Evolutionary conservation across 2,329 filamentous ascomycete species (phyloP).

Genomic region (Phyllosticta citrichinensis): DNA sequence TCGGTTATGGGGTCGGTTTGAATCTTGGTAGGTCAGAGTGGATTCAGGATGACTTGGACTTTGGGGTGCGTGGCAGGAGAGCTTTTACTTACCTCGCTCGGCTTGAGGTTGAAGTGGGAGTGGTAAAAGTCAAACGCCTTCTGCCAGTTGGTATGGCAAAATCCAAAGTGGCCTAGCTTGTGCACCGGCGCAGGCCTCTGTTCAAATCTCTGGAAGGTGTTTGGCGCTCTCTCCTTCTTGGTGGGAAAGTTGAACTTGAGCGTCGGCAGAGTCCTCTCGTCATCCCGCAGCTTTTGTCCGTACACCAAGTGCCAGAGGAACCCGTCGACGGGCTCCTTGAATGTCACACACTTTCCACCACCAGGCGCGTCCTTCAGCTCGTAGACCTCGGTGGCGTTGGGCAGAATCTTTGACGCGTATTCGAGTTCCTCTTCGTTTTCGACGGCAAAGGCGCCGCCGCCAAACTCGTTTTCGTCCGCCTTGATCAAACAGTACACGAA

Average conservation of each 20-base stretch:
- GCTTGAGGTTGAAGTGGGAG: constrained; percentile 36
- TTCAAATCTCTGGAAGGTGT: constrained; percentile 37
- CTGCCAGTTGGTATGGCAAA: constrained; percentile 30
- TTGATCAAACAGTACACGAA: constrained; percentile 42
- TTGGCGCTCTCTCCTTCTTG: constrained; percentile 36
- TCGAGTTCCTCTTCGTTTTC: constrained; percentile 44
- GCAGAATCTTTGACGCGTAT: constrained; percentile 37
- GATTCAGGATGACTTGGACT: too few relatives aligned
- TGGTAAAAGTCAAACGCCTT: constrained; percentile 35
- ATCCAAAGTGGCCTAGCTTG: constrained; percentile 38
- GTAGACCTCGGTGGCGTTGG: constrained; percentile 37
- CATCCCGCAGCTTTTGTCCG: constrained; percentile 36
- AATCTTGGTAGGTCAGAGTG: not conserved
- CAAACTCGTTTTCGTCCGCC: constrained; percentile 37
- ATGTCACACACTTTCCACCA: constrained; percentile 37
- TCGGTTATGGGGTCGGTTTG: constrained; percentile 11
- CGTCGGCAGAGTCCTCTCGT: constrained; percentile 31
- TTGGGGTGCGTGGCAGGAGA: not conserved
- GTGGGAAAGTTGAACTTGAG: constrained; percentile 41
- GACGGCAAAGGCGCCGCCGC: constrained; percentile 45
- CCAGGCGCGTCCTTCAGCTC: constrained; percentile 40
- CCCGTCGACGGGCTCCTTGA: constrained; percentile 32
- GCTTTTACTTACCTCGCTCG: constrained; percentile 29
- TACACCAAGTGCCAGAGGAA: constrained; percentile 46
- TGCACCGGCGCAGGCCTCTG: constrained; percentile 9